Conservation (phyloP, 169 alveolate genomes). For the Cryptosporidium bovis region DNA sequence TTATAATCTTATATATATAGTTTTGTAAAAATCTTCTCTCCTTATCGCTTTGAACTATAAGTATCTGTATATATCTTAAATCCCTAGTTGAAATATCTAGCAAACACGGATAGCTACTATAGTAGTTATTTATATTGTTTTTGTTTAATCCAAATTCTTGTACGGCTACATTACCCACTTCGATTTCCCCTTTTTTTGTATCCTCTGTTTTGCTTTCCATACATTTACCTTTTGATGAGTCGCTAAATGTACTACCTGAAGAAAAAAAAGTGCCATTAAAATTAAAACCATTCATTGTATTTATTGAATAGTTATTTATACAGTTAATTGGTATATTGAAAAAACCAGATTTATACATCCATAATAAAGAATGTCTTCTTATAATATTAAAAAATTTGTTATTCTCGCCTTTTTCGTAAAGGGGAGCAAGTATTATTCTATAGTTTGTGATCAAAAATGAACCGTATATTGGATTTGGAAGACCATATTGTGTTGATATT, state of each 20-base stretch:
- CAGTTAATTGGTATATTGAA: slow-evolving; percentile 18
- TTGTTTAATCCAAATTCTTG: no score
- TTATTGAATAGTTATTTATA: slow-evolving; percentile 3
- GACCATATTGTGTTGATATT: slow-evolving; percentile 13
- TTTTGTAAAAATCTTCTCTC: slow-evolving; percentile 12
- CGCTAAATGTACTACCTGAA: neutral
- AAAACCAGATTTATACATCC: slow-evolving; percentile 69
- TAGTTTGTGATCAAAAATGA: slow-evolving; percentile 46
- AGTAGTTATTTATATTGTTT: neutral
- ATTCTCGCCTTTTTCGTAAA: slow-evolving; percentile 22
- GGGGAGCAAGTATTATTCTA: slow-evolving; percentile 43
- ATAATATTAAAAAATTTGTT: slow-evolving; percentile 13
- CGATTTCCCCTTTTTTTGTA: neutral
- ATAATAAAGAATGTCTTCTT: slow-evolving; percentile 1
- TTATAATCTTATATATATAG: slow-evolving; percentile 6
- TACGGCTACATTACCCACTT: no score
- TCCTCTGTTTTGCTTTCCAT: neutral
- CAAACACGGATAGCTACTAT: neutral
- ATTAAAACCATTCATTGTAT: neutral
- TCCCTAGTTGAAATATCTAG: slow-evolving; percentile 53
- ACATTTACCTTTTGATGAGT: neutral
- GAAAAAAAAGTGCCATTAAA: neutral
- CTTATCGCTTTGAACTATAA: slow-evolving; percentile 25
- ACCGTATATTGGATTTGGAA: slow-evolving; percentile 28
- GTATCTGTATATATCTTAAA: slow-evolving; percentile 28